phyloP scores from a whole-genome alignment of 2,329 filamentous ascomycete species.

The Arthrobotrys pseudoclavata region DNA sequence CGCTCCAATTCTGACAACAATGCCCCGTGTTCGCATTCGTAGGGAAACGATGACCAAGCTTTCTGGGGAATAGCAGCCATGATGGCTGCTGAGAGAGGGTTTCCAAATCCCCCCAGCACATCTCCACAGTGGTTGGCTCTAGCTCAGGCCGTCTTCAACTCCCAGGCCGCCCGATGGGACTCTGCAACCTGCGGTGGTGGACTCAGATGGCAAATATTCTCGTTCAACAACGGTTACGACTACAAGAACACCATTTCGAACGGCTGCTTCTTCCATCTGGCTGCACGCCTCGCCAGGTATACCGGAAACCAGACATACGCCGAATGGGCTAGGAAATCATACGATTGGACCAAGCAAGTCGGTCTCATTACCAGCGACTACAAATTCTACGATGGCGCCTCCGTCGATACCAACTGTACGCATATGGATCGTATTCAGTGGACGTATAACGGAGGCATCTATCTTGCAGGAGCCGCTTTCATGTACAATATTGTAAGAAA shows the following conservation, averaged over 20 bases:
- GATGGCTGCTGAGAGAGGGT: conserved; percentile 76
- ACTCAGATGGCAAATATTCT: conserved; percentile 87
- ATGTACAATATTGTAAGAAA: conserved; percentile 75
- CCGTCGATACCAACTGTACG: conserved; percentile 73
- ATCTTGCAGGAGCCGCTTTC: conserved; percentile 75
- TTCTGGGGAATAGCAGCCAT: conserved; percentile 79
- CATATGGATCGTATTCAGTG: conserved; percentile 75
- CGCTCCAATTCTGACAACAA: not conserved
- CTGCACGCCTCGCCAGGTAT: conserved; percentile 64
- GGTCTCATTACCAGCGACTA: conserved; percentile 75
- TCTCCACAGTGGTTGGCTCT: conserved; percentile 82
- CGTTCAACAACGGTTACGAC: conserved; percentile 77
- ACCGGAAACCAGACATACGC: conserved; percentile 77
- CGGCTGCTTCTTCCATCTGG: conserved; percentile 73
- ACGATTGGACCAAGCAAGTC: conserved; percentile 73
- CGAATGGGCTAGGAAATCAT: conserved; percentile 74
- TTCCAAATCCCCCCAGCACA: conserved; percentile 72
- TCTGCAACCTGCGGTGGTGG: conserved; percentile 76
- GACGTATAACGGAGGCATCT: conserved; percentile 76
- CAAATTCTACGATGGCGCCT: conserved; percentile 76
- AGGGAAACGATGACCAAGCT: conserved; percentile 79
- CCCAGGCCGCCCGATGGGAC: conserved; percentile 80
- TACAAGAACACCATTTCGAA: conserved; percentile 74
- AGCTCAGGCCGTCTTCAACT: conserved; percentile 83
- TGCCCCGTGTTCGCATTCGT: conserved; percentile 7